Conservation (phyloP, 1,139 yeast genomes). For the Magnusiomyces fungicola region DNA sequence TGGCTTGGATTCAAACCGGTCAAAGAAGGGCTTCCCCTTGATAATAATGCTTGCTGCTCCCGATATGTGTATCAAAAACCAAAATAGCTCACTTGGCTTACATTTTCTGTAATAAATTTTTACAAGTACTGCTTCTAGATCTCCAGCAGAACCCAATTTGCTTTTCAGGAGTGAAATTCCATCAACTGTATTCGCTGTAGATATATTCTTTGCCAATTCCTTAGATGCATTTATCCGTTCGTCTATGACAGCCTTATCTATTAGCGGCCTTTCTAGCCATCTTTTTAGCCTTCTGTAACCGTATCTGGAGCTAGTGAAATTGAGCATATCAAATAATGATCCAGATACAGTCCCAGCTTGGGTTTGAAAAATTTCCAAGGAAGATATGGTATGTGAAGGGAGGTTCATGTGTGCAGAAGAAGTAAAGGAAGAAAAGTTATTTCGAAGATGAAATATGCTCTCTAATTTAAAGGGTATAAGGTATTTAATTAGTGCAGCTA, state of each 20-base stretch:
- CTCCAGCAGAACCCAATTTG: no score
- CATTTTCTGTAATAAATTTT: constrained; percentile 59
- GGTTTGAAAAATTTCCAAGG: constrained; percentile 68
- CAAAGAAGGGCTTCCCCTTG: no score
- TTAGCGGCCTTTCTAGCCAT: constrained; percentile 74
- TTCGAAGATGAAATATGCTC: constrained; percentile 45
- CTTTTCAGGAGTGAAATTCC: no score
- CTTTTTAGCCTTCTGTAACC: constrained; percentile 59
- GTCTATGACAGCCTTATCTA: constrained; percentile 45
- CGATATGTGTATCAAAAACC: constrained; percentile 43
- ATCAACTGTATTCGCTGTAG: no score
- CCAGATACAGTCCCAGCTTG: constrained; percentile 54
- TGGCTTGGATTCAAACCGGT: constrained; percentile 27
- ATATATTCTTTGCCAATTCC: no score
- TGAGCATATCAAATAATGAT: constrained; percentile 67
- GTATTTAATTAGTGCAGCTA: constrained; percentile 45
- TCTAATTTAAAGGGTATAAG: constrained; percentile 57
- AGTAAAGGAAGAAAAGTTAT: constrained; percentile 47
- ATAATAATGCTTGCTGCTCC: no score
- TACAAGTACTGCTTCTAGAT: constrained; percentile 59
- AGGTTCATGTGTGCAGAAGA: constrained; percentile 54
- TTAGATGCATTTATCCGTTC: constrained; percentile 58
- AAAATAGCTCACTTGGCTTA: constrained; percentile 58
- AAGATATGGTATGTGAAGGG: constrained; percentile 58
- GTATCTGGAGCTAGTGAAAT: constrained; percentile 70